Evolutionary conservation across 2,329 filamentous ascomycete genomes (phyloP), one percentile per base, ranked within the genome.

Genomic region (Paraconiothyrium sp.): DNA sequence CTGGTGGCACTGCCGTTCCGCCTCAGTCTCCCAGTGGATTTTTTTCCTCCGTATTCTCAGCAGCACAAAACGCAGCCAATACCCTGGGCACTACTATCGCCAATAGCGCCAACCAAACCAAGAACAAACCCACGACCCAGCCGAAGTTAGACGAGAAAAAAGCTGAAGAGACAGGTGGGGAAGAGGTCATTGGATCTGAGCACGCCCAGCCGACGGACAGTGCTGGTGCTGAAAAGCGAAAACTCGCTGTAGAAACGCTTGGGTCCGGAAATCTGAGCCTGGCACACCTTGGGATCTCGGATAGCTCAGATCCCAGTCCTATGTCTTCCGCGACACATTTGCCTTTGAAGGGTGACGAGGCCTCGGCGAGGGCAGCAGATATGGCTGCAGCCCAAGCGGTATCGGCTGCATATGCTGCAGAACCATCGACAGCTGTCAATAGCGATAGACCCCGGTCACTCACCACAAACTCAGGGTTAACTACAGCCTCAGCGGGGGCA

Each of bases 31-130:
- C 78, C 35, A 78, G 78, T 41, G 90, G 93, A 0, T 98, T 99
- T 82, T 98, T 99, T 80, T 97, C 93, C 4, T 94, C 92, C 30
- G 92, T 99, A 74, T 88, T 99, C 66, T 94, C 93, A 44, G 94
- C 91, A 49, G 95, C 95, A 20, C 94, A 98, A 78, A 97, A 91
- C 85, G 94, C 94, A 47, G 93, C 94, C 14, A 93, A 83, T 66
- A 89, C 88, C 20, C 78, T 94, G 4, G 92, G 86, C 68, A 92
- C 86, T 65, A 92, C 89, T 51, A 90, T 97, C 50, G 87, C 88
- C 52, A 94, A 89, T 75, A 86, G 85, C 4, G 82, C 79, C 37
- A 80, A 85, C 34, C 64, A 71, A 8, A 85, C 86, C 54, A 83
- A 82, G 66, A 85, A 81, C 66, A 83, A 83, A 69, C 82, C 79